Evolutionary conservation across 495 filamentous ascomycete genomes (phyloP), one percentile per base, ranked within the genome.

Genomic region (Aspergillus baeticus): DNA sequence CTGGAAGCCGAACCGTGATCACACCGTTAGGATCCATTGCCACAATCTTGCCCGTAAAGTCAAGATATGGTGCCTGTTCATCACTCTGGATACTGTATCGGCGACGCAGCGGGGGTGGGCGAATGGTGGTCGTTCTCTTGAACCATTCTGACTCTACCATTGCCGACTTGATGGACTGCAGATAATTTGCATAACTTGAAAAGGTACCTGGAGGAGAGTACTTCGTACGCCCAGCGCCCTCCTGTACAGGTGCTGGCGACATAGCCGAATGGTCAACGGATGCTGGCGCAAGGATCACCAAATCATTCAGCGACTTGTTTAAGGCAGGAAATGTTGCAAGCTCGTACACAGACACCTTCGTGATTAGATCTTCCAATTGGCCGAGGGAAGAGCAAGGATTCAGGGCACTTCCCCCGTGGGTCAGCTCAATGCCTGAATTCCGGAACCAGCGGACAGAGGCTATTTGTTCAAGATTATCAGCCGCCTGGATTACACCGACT

Each of bases 261-360:
- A 64, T 23, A 31, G 43, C 36, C 8, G 64, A 60, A 7, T 61
- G 23, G 45, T 57, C 56, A 50, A 54, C 36, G 6, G 34, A 62
- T 3, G 71, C 63, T 3, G 77, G 75, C 14, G 66, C 60, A 35
- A 87, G 59, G 15, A 81, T 54, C 6, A 84, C 82, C 44, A 80
- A 69, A 58, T 84, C 81, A 2, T 75, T 77, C 43, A 74, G 66
- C 33, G 69, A 54, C 34, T 70, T 69, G 17, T 68, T 70, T 35
- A 86, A 54, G 17, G 71, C 71, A 23, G 73, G 63, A 44, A 75
- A 71, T 5, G 69, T 68, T 42, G 62, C 57, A 26, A 86, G 67
- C 47, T 87, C 84, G 61, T 87, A 87, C 23, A 85, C 57, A 52
- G 82, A 84, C 13, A 84, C 72, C 26, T 83, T 75, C 43, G 79